Conservation (phyloP, 306 rosid genomes). For the Cucumis hystrix region DNA sequence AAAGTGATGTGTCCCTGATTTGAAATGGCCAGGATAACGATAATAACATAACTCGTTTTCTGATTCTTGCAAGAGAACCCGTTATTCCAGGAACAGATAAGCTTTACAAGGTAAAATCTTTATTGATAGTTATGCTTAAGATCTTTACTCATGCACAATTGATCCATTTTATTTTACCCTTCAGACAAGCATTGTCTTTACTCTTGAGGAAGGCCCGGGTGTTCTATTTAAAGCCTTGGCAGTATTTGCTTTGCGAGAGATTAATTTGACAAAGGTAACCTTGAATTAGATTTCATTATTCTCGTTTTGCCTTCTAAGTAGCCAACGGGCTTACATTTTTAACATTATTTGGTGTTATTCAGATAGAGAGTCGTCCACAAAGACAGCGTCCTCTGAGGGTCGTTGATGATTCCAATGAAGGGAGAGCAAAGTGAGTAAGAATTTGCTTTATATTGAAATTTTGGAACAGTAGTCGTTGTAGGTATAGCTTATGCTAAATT, state of each 20-base stretch:
- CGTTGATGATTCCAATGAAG: constrained; percentile 66
- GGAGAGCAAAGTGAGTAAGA: constrained; percentile 61
- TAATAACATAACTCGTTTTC: constrained; percentile 64
- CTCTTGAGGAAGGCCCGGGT: constrained; percentile 82
- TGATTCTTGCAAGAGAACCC: constrained; percentile 81
- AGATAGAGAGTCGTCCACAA: constrained; percentile 84
- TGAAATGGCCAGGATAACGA: constrained; percentile 46
- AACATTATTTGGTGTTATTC: constrained; percentile 19
- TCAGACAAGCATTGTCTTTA: constrained; percentile 79
- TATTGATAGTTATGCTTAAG: background rate
- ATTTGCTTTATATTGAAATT: constrained; percentile 6
- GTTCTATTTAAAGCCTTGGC: constrained; percentile 82
- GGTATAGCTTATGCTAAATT: background rate
- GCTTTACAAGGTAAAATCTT: constrained; percentile 43
- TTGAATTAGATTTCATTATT: background rate
- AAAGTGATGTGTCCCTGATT: constrained; percentile 13
- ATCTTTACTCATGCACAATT: background rate
- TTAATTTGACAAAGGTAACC: constrained; percentile 60
- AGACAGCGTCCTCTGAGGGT: constrained; percentile 56
- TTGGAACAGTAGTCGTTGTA: background rate
- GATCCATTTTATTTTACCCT: constrained; percentile 11
- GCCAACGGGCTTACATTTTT: background rate
- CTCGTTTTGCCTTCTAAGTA: background rate
- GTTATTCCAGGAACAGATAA: constrained; percentile 51
- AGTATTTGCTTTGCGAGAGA: constrained; percentile 61